These are phyloP conservation scores for Mortierella hygrophila DNA, from an alignment of 192 early-diverging fungal species.

Conservation along the genomic window DNA sequence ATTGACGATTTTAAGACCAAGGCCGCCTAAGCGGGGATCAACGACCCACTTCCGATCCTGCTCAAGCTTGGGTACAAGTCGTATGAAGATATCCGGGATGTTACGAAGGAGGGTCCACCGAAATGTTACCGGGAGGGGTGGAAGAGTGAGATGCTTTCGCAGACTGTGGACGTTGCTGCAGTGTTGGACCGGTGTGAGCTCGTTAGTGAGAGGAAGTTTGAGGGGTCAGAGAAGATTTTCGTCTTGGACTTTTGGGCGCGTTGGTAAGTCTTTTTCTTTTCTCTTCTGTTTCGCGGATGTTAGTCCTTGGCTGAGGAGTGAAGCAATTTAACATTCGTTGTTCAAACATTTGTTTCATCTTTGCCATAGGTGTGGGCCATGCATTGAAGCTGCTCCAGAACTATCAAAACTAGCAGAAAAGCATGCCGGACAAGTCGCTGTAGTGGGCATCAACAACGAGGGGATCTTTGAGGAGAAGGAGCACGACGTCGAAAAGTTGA, in stretches of 20 bases:
- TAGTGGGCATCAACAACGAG: slow-evolving; percentile 10
- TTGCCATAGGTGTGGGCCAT: neutral
- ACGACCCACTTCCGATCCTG: neutral
- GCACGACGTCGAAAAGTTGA: neutral
- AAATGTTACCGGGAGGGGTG: neutral
- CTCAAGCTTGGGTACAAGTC: neutral
- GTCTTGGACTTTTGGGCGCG: slow-evolving; percentile 17
- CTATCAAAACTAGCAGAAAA: slow-evolving; percentile 6
- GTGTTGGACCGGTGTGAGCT: neutral
- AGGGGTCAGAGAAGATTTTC: neutral
- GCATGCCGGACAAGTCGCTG: neutral
- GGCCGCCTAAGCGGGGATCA: neutral
- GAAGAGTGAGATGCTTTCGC: neutral
- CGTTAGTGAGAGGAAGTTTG: neutral
- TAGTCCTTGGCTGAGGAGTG: neutral
- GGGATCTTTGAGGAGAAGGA: neutral
- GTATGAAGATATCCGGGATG: slow-evolving; percentile 6
- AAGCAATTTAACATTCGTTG: neutral
- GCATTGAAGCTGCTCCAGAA: neutral
- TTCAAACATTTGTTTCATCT: neutral
- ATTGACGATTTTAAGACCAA: slow-evolving; percentile 7
- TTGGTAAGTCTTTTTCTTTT: neutral
- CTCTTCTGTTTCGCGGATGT: neutral
- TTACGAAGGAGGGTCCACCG: neutral
- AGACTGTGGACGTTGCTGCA: neutral